Evolutionary conservation across 2,329 filamentous ascomycete species (phyloP), one percentile per base, ranked within the genome.

Genomic region (Microdochium paspali): DNA sequence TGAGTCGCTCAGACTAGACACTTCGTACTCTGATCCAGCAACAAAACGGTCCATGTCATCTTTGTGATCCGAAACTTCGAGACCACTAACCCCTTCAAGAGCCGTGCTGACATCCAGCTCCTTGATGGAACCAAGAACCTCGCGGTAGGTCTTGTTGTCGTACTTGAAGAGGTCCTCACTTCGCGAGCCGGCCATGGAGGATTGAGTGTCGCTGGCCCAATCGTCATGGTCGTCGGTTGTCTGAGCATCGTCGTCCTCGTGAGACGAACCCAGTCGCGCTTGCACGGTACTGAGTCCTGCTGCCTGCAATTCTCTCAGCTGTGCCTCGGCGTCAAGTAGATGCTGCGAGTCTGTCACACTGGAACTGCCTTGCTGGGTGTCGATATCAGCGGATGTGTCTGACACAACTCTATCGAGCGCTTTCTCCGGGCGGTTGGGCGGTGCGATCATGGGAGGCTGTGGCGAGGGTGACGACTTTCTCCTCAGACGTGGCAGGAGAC

Each of bases 291-390:
- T 7, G 35, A 5, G 23, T 20, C 18, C 4, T 20, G 15, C 13
- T 21, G 15, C 6, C 12, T 9, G 18, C 6, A 21, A 9, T 4
- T 18, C 12, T 35, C n/a, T 6, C 15, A 7, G 18, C 9, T 58
- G 54, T 4, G 52, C 54, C 13, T 59, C 53, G 3, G 47, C 50
- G 24, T 59, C 51, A 7, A 59, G 50, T 20, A 59, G 49, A 30
- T 56, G 46, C 15, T 60, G 55, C 2, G 57, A 60, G 39, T 58
- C 48, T 1, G 50, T 54, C 7, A 56, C 45, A 9, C 52, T 60
- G 0, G 55, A 55, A 12, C 12, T 40, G 10, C 47, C 47, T 1
- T 47, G 46, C 12, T 32, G 25, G 5, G 47, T 32, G 0, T 53
- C 54, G 18, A 47, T 51, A 12, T 43, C 44, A 7, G 50, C 49